phyloP scores from a whole-genome alignment of 2,329 filamentous ascomycete species.

The Aspergillus tamarii region DNA sequence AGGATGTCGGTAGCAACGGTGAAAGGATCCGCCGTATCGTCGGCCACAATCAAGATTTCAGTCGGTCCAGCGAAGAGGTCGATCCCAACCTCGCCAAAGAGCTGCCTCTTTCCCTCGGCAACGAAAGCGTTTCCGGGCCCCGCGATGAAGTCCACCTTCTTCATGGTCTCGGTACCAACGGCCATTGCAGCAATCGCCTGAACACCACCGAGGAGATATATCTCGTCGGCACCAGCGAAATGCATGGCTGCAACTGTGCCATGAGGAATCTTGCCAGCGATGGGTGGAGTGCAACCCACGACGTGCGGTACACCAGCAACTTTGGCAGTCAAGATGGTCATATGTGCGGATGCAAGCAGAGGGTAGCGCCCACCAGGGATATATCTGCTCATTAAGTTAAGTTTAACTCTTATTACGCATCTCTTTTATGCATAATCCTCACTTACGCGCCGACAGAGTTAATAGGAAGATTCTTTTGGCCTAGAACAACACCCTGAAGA shows the following conservation, averaged over 20 bases:
- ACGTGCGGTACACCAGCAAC: neutral
- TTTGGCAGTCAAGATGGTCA: neutral
- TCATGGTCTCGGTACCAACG: neutral
- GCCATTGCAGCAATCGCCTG: neutral
- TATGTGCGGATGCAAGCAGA: neutral
- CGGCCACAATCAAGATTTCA: neutral
- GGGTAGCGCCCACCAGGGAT: neutral
- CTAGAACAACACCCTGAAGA: neutral
- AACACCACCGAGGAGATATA: neutral
- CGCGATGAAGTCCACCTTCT: neutral
- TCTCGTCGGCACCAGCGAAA: neutral
- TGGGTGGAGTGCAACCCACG: neutral
- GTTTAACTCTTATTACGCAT: fast-evolving
- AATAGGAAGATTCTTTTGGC: neutral
- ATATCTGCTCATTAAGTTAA: neutral
- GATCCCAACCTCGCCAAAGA: neutral
- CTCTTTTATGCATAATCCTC: neutral
- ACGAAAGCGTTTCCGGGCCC: neutral
- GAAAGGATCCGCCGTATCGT: neutral
- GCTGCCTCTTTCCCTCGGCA: neutral
- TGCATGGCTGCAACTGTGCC: neutral
- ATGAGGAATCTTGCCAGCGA: neutral
- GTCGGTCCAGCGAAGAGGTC: neutral
- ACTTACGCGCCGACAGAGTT: neutral
- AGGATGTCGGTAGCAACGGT: neutral